These are phyloP conservation scores for Brassica incana DNA, from an alignment of 345 rosid species.

Conservation along the genomic window DNA sequence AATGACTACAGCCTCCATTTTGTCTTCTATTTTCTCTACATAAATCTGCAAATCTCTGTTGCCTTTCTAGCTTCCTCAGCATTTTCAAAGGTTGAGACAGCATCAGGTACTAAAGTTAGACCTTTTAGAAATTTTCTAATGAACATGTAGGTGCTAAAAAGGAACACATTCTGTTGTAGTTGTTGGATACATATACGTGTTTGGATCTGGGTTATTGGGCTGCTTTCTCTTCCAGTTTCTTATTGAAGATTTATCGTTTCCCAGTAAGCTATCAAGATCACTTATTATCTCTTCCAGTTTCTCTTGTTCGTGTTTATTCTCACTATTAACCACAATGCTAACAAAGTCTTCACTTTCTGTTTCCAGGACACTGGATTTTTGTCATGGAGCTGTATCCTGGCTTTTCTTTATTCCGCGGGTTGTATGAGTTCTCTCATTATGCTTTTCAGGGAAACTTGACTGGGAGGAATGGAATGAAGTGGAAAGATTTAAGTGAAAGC, in stretches of 20 bases:
- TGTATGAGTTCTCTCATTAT: constrained; percentile 70
- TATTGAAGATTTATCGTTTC: constrained; percentile 65
- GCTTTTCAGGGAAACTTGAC: constrained; percentile 48
- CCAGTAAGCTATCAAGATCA: constrained; percentile 56
- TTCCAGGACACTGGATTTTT: constrained; percentile 61
- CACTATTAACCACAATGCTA: neutral
- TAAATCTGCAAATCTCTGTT: constrained; percentile 79
- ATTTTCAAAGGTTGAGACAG: constrained; percentile 78
- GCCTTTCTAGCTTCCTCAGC: constrained; percentile 69
- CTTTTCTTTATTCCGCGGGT: constrained; percentile 77
- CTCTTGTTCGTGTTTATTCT: neutral
- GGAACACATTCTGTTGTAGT: constrained; percentile 46
- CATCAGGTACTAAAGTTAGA: constrained; percentile 61
- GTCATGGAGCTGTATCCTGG: constrained; percentile 87
- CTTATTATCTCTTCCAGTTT: neutral
- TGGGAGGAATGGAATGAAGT: constrained; percentile 71
- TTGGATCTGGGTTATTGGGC: constrained; percentile 86
- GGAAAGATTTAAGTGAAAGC: constrained; percentile 63
- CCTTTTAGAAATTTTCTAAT: neutral
- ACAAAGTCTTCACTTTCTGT: constrained; percentile 8
- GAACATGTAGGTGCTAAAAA: neutral
- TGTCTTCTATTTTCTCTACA: constrained; percentile 63
- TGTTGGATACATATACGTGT: constrained; percentile 60
- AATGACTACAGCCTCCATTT: constrained; percentile 75
- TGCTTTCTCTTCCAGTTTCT: constrained; percentile 66